Base-by-base conservation (phyloP, 2,329 filamentous ascomycete species). In the Shiraia bambusicola region DNA sequence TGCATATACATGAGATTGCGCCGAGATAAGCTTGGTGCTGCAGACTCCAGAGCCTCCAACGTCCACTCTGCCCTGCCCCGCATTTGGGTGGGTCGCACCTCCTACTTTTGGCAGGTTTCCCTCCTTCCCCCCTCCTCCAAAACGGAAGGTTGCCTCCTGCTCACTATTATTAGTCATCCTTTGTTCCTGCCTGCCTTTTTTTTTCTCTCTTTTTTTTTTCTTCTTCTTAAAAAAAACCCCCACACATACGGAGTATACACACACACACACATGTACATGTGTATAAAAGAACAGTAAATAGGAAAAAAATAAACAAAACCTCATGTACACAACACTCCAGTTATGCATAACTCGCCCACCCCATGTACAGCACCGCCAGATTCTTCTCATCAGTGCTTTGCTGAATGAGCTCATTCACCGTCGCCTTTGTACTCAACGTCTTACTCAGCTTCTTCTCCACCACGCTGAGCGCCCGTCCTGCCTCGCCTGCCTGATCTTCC, bases 391-490 rank as follows among this genome's bases (percentile, higher is more conserved):
- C 93, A 2, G 87, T 92, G 6, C 93, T 92, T 71, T 95, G 87
- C 65, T 96, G 93, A 52, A 98, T 98, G 50, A 98, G 72, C 64
- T 98, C 93, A 61, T 96, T 97, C 39, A 98, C 93, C 11, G 90
- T 96, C 3, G 93, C 94, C 40, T 87, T 88, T 13, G 95, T 92
- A 66, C 92, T 98, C 64, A 98, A 70, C 2, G 88, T 91, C 76
- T 95, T 95, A 50, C 86, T 88, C 54, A 99, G 70, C 73, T 99
- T 99, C 80, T 96, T 97, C 64, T 88, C 83, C 42, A 99, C 93
- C 15, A 97, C 87, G 42, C 90, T 88, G 41, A 99, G 75, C 1
- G 94, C 93, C 42, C 94, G 78, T 50, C 95, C 91, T 2, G 93
- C 94, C 70, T 98, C 94, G 69, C 81, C 83, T 0, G 80, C 79